Base-by-base conservation (phyloP, 441 rosid species). In the Euphorbia schlechtendalii region DNA sequence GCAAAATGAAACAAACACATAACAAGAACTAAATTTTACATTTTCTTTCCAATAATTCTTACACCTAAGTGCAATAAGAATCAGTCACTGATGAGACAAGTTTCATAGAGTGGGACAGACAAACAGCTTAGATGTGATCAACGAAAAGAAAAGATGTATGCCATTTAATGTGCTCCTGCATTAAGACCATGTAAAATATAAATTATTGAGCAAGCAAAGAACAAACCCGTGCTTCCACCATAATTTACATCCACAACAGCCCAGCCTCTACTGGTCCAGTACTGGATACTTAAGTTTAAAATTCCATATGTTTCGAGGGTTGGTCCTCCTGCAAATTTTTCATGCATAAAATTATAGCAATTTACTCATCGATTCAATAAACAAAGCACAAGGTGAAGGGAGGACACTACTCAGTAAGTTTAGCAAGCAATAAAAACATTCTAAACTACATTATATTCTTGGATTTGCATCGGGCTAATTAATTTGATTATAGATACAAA, bases 231-330 rank as follows among this genome's bases (percentile, higher is more conserved):
- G 90, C 99, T 93, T 83, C 99, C 99, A 68, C 96, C 92, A 64
- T 90, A 93, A 69, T 88, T 93, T 64, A 93, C 99, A 81, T 90
- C 99, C 69, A 84, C 90, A 70, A 83, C 73, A 57, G 96, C 97
- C 97, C 99, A 93, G 61, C 97, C 96, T 65, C 99, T 79, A 74
- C 95, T 93, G 32, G 99, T 93, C 95, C 96, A 93, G 73, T 83
- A 93, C 73, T 93, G 96, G 76, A 86, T 76, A 72, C 84, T 82
- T 59, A 86, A 77, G 74, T 83, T 83, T 76, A 93, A 75, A 48
- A 72, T 79, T 69, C 93, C 95, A 49, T 68, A 85, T 58, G 97
- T 68, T 74, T 93, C 97, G 70, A 74, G 13, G 14, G 96, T 87
- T 41, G 97, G 99, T 17, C 97, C 93, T 71, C 96, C 99, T 88